Conservation (phyloP, 805 yeast genomes). For the Metschnikowia bowlesiae region DNA sequence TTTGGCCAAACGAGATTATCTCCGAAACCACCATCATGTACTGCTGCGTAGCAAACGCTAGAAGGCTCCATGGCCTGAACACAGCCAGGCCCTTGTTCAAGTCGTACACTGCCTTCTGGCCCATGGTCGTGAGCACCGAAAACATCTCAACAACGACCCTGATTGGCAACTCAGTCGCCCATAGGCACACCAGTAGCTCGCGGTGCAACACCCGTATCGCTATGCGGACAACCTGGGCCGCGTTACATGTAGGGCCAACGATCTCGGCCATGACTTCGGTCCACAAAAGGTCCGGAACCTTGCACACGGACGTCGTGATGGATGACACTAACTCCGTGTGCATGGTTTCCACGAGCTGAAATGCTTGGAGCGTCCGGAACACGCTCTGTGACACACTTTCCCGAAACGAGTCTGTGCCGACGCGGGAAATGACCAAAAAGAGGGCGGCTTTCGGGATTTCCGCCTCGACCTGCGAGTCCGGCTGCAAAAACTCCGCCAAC, state of each 20-base stretch:
- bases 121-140: not conserved
- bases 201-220: not conserved
- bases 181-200: not conserved
- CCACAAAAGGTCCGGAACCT: not conserved
- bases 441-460: not conserved
- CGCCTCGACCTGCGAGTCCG: not conserved
- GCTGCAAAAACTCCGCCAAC: slow-evolving; percentile 1
- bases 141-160: not conserved
- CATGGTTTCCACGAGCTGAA: not conserved
- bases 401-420: not conserved
- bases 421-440: not conserved
- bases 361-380: not conserved
- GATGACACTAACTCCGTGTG: not conserved
- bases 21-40: not conserved
- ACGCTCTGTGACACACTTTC: not conserved
- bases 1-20: not conserved
- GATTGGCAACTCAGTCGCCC: not conserved
- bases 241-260: not conserved
- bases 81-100: not conserved
- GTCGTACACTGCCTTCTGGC: slow-evolving; percentile 3
- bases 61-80: not conserved
- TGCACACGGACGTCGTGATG: not conserved
- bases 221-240: not conserved
- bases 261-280: not conserved
- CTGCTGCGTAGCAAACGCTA: not conserved